phyloP scores from a whole-genome alignment of 2,329 filamentous ascomycete genomes.

The Periglandula ipomoeae region DNA sequence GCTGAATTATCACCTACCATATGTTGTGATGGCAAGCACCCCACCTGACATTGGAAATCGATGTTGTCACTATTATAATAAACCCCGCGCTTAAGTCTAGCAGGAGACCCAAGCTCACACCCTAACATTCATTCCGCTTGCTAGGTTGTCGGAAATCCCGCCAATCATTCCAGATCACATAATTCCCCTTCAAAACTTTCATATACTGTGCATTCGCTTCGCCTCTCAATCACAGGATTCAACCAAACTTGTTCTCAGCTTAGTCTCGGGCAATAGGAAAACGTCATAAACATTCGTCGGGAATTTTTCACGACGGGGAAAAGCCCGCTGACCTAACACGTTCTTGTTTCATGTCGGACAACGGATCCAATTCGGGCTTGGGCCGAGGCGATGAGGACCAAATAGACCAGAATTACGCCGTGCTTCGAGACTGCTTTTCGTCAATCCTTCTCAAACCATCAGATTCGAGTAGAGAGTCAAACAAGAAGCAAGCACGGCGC shows the following conservation, averaged over 20 bases:
- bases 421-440: conserved; percentile 62
- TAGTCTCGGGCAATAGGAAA: too few species aligned
- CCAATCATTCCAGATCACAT: too few species aligned
- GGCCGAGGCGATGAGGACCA: background rate
- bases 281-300: background rate
- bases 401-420: conserved; percentile 29
- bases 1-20: too few species aligned
- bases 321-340: background rate
- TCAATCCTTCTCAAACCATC: conserved; percentile 1
- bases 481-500: conserved; percentile 31
- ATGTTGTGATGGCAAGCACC: too few species aligned
- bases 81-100: too few species aligned
- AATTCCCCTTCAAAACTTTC: too few species aligned
- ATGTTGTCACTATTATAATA: conserved; percentile 1
- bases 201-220: too few species aligned
- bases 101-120: too few species aligned
- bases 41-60: background rate
- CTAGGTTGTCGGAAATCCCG: too few species aligned
- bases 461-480: background rate
- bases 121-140: too few species aligned
- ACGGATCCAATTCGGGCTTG: background rate
- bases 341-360: background rate
- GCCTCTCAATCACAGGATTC: too few species aligned
- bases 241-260: too few species aligned
- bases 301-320: background rate